These are phyloP conservation scores for Nicotiana otophora DNA, from an alignment of 257 asterid species.

Conservation along the genomic window DNA sequence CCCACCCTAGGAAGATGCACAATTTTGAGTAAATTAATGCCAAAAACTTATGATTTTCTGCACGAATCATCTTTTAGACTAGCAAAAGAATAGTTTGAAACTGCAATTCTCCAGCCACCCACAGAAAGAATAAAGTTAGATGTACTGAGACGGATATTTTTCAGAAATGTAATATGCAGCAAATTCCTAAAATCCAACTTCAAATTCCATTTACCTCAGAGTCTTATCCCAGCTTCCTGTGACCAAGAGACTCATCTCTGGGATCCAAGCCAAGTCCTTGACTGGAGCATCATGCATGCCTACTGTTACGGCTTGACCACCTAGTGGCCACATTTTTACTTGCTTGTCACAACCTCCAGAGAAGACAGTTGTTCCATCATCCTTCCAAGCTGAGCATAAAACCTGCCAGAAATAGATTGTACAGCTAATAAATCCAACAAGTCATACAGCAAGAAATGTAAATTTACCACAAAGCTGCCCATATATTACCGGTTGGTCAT, in stretches of 20 bases:
- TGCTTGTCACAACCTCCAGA: conserved; percentile 99
- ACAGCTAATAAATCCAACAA: conserved; percentile 7
- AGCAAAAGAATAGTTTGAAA: neutral
- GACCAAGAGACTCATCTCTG: conserved; percentile 80
- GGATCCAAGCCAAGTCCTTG: conserved; percentile 89
- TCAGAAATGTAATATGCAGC: neutral
- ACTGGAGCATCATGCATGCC: conserved; percentile 96
- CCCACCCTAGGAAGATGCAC: neutral
- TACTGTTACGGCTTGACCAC: conserved; percentile 76
- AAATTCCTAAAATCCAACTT: neutral
- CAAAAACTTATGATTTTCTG: neutral
- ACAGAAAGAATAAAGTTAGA: neutral
- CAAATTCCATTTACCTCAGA: conserved; percentile 46
- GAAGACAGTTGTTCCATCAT: conserved; percentile 92
- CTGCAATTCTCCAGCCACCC: neutral
- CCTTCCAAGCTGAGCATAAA: conserved; percentile 91
- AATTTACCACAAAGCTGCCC: neutral
- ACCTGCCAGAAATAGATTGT: conserved; percentile 46
- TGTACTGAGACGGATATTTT: neutral
- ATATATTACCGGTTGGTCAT: conserved; percentile 78
- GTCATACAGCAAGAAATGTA: neutral
- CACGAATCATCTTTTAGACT: neutral
- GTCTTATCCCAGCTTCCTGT: conserved; percentile 97
- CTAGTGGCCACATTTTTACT: conserved; percentile 97
- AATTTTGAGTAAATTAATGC: neutral